These are phyloP conservation scores for Tylopilus intermedius DNA, from an alignment of 768 basidiomycete genomes.

Conservation along the genomic window DNA sequence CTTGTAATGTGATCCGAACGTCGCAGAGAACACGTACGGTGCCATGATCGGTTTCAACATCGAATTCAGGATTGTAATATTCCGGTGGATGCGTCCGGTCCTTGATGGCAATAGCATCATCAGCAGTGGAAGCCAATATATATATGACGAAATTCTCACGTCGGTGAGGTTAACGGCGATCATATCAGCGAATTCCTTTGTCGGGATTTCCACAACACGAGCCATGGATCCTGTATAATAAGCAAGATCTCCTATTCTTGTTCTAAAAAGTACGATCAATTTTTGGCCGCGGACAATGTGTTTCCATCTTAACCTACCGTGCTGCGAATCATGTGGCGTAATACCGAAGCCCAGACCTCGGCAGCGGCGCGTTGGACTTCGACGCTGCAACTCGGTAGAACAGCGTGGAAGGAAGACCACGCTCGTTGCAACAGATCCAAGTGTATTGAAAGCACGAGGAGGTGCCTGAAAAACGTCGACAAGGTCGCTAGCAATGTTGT, in stretches of 20 bases:
- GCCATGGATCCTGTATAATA: conserved; percentile 50
- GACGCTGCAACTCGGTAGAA: conserved; percentile 55
- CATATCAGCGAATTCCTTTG: conserved; percentile 59
- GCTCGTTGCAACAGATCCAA: conserved; percentile 51
- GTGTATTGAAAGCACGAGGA: conserved; percentile 61
- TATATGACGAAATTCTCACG: conserved; percentile 41
- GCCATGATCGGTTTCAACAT: conserved; percentile 77
- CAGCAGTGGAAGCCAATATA: conserved; percentile 2
- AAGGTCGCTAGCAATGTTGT: too few relatives aligned
- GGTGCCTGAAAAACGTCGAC: conserved; percentile 54
- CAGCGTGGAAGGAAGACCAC: conserved; percentile 50
- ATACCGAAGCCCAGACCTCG: conserved; percentile 80
- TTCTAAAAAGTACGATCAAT: conserved; percentile 44
- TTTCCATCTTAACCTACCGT: conserved; percentile 32
- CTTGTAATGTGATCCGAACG: conserved; percentile 1
- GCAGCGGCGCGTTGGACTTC: conserved; percentile 76
- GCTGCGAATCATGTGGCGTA: conserved; percentile 60
- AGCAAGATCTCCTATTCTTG: conserved; percentile 74
- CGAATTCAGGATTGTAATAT: conserved; percentile 83
- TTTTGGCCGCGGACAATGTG: conserved; percentile 6
- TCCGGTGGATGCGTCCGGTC: conserved; percentile 72
- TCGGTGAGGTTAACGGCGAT: conserved; percentile 75
- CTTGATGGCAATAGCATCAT: conserved; percentile 36
- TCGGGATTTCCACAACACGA: conserved; percentile 60
- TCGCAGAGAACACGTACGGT: conserved; percentile 40